phyloP scores from a whole-genome alignment of 306 rosid genomes.

The Vigna mungo region DNA sequence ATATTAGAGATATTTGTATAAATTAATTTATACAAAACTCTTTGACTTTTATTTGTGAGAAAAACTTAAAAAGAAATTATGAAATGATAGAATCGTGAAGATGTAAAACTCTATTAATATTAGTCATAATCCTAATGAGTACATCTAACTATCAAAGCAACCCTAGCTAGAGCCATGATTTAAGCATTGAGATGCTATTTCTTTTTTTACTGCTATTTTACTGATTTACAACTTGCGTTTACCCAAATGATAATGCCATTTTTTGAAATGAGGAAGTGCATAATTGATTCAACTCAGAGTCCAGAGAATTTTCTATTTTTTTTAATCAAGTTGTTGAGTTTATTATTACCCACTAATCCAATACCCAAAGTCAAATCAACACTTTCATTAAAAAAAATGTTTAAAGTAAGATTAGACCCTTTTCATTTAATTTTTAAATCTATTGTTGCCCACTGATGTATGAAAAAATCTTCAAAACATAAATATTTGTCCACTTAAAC shows the following conservation, averaged over 20 bases:
- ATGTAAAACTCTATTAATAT: no score
- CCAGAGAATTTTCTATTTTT: neutral
- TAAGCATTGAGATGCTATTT: neutral
- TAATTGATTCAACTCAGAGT: constrained; percentile 34
- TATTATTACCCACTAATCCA: constrained; percentile 35
- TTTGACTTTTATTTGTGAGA: no score
- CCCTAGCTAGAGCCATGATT: neutral
- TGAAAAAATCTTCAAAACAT: no score
- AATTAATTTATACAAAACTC: no score
- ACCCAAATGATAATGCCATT: constrained; percentile 18
- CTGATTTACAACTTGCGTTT: constrained; percentile 33
- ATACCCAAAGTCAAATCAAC: constrained; percentile 36
- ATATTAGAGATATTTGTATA: no score
- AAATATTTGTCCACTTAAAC: no score
- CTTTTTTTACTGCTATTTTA: constrained; percentile 30
- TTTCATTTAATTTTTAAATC: neutral
- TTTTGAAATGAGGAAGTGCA: constrained; percentile 13
- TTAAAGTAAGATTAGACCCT: neutral
- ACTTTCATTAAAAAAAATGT: neutral
- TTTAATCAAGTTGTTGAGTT: constrained; percentile 25
- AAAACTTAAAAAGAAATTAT: no score
- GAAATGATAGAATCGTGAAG: no score
- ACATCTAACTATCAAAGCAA: neutral
- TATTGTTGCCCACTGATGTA: neutral
- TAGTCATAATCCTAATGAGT: neutral